Percentiles rank a stretch among this genome's conserved stretches.
phyloP scores from a whole-genome alignment of 31 red algal species.

The Porphyra umbilicalis region DNA sequence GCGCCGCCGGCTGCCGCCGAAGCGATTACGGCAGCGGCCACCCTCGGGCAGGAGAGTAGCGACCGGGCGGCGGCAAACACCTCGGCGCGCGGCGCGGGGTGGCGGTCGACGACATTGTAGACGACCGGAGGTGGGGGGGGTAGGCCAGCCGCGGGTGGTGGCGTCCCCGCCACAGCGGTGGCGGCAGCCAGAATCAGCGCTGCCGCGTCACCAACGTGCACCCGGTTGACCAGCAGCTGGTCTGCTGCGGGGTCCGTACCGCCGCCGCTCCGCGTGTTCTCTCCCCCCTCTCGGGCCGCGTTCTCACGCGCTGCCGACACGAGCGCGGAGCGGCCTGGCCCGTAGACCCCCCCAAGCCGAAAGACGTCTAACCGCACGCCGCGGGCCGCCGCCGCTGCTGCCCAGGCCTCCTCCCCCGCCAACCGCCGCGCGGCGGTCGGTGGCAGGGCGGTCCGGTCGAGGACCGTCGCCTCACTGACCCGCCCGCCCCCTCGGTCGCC shows the following conservation, averaged over 20 bases:
- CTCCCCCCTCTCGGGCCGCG: not conserved
- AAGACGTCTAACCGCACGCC: not conserved
- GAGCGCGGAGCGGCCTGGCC: not conserved
- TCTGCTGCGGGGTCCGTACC: not conserved
- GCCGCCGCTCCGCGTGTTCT: too few relatives aligned
- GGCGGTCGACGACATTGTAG: not conserved
- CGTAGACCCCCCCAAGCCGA: not conserved
- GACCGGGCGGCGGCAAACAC: not conserved
- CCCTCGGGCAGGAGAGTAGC: not conserved
- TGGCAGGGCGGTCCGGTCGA: not conserved
- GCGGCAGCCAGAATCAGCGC: not conserved
- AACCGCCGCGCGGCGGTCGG: not conserved
- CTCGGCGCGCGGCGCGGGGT: not conserved
- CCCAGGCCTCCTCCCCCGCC: not conserved
- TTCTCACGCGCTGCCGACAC: not conserved
- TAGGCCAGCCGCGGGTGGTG: not conserved
- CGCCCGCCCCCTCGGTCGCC: not conserved
- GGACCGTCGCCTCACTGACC: not conserved
- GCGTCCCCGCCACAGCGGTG: too few relatives aligned
- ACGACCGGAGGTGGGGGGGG: not conserved
- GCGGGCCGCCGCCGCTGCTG: not conserved
- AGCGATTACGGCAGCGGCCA: not conserved
- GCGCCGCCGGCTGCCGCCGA: not conserved
- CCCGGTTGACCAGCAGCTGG: not conserved
- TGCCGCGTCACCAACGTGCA: not conserved